A percentile compares a stretch with the other conserved stretches of the same genome.
Conservation (phyloP, 148 eudicot genomes). For the Gaultheria prostrata region DNA sequence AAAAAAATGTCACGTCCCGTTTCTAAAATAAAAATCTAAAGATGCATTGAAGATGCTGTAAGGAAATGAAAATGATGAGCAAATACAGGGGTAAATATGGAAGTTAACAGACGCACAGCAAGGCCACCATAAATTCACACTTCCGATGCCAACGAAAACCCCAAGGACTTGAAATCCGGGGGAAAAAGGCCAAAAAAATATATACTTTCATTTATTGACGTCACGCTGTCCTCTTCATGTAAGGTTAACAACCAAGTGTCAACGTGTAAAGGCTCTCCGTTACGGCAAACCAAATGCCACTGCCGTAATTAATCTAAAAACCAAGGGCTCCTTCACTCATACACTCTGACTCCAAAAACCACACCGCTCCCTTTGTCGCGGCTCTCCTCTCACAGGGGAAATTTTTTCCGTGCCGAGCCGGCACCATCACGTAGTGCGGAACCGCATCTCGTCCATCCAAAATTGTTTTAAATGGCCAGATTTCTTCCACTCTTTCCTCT, state of each 20-base stretch:
- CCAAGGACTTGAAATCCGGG: background rate
- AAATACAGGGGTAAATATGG: background rate
- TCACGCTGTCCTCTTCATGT: background rate
- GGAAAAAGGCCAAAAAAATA: too few species aligned
- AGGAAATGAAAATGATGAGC: background rate
- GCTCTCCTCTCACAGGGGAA: background rate
- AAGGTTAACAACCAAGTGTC: background rate
- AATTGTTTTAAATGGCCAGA: too few species aligned
- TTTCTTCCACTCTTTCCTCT: too few species aligned
- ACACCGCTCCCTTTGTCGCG: background rate
- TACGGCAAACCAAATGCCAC: background rate
- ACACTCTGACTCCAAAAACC: background rate
- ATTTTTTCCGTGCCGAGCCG: too few species aligned
- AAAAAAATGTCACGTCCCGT: too few species aligned
- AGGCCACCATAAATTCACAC: background rate
- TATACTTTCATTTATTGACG: background rate
- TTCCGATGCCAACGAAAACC: background rate
- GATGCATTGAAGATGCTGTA: too few species aligned
- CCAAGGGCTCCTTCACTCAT: background rate
- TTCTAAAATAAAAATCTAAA: too few species aligned
- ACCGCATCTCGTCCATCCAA: too few species aligned
- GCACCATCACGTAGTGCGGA: too few species aligned
- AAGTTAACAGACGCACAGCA: background rate
- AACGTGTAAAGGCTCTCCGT: background rate
- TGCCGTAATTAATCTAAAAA: background rate